Evolutionary conservation across 2,329 filamentous ascomycete species (phyloP), one percentile per base, ranked within the genome.

Genomic region (Cladosporium cucumerinum): DNA sequence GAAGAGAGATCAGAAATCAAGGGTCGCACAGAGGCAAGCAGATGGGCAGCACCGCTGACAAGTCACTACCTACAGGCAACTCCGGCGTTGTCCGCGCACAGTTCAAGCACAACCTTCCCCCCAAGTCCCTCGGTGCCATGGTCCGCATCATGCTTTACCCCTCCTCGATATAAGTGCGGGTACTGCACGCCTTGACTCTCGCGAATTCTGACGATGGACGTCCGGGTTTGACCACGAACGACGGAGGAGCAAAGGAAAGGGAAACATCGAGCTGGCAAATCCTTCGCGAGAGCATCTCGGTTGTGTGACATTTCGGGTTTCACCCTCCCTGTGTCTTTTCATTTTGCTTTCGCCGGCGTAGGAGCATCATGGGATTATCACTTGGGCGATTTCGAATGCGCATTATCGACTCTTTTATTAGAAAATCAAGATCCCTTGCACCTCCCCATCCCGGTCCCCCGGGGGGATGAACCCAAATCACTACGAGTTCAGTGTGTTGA

Each of bases 31-130:
- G 36, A 61, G 62, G 46, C 57, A 43, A 66, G 43, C 49, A 51
- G 32, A 59, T 39, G 32, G 30, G 32, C 21, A 30, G 10, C 43
- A 67, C 28, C 66, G 62, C 72, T 74, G 65, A 74, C 64, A 61
- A 46, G 65, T 11, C 16, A 23, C 60, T 60, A 57, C 39, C 39
- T 58, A 70, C 69, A 95, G 92, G 95, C 82, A 98, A 97, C 90
- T 96, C 92, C 75, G 95, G 95, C 78, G 91, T 97, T 79, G 95
- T 99, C 81, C 91, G 95, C 81, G 94, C 93, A 83, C 94, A 96
- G 85, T 99, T 99, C 89, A 85, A 90, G 82, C 87, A 88, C 84
- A 97, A 97, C 82, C 93, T 99, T 75, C 95, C 95, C 79, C 88
- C 95, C 77, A 93, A 93, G 86, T 93, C 91, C 80, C 97, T 98